Percentiles rank a stretch among this genome's conserved stretches.
Evolutionary conservation across 192 early-diverging fungal genomes (phyloP).

Genomic region (Coemansia sp.): DNA sequence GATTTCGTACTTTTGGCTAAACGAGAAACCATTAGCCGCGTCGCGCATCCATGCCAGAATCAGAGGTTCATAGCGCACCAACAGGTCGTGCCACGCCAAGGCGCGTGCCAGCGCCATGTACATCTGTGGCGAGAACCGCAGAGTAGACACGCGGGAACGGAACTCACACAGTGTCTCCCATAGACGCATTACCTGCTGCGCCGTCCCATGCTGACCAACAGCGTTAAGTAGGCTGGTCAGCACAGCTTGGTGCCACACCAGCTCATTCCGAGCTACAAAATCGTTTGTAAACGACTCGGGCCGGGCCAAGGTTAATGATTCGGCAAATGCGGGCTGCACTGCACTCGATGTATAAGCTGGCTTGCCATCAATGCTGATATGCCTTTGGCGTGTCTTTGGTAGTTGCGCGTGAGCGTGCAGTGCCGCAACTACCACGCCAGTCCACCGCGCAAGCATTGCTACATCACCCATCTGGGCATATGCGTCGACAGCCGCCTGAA

Average conservation of each 20-base stretch:
- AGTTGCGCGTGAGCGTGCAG: slow-evolving; percentile 19
- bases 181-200: slow-evolving; percentile 18
- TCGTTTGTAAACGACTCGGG: slow-evolving; percentile 30
- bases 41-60: slow-evolving; percentile 25
- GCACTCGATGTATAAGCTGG: background rate
- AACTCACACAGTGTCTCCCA: slow-evolving; percentile 35
- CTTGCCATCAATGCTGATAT: slow-evolving; percentile 19
- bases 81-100: slow-evolving; percentile 27
- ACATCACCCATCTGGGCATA: slow-evolving; percentile 32
- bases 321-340: background rate
- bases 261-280: slow-evolving; percentile 31
- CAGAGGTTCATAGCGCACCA: slow-evolving; percentile 17
- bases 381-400: slow-evolving; percentile 5
- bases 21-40: slow-evolving; percentile 29
- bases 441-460: slow-evolving; percentile 45
- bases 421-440: slow-evolving; percentile 21
- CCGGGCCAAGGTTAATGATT: slow-evolving; percentile 9
- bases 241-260: slow-evolving; percentile 43
- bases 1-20: slow-evolving; percentile 20
- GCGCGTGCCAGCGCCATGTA: slow-evolving; percentile 46
- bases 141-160: slow-evolving; percentile 17
- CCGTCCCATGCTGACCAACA: slow-evolving; percentile 29
- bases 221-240: slow-evolving; percentile 26
- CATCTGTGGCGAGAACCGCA: slow-evolving; percentile 34
- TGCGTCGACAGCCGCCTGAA: slow-evolving; percentile 31